Evolutionary conservation across 495 filamentous ascomycete species (phyloP), one percentile per base, ranked within the genome.

Genomic region (Aspergillus steynii): DNA sequence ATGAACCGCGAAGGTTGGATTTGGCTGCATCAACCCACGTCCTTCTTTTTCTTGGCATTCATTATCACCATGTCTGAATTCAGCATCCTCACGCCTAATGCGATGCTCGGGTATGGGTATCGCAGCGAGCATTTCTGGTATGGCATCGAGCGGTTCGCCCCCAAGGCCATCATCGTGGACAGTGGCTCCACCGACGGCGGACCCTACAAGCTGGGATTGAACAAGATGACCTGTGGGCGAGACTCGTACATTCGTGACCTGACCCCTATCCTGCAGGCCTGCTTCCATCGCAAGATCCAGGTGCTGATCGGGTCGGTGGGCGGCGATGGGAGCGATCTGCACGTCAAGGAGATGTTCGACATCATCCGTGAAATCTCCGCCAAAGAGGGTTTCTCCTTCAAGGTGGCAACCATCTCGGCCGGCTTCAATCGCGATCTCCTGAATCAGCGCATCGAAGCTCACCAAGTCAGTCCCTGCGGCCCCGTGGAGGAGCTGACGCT

Each of bases 91-190:
- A 83, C 81, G 3, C 79, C 80, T 0, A 71, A 78, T 58, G 79
- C 74, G 27, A 81, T 79, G 75, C 70, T 83, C 27, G 80, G 80
- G 15, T 82, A 83, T 65, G 77, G 80, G 4, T 77, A 76, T 50
- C 49, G 34, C 32, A 29, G 15, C 7, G 61, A 68, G n/a, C 71
- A 75, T 48, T 62, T 65, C 29, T 20, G 20, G 20, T 20, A 20
- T 20, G 20, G 20, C 20, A 20, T 20, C 20, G 20, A 20, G 20
- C 20, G 20, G 20, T 71, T 65, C n/a, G 61, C 63, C 2, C 73
- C 74, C 1, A 73, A 69, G 3, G 81, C 80, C 14, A 72, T 84
- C 42, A 81, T 84, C 20, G 60, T 81, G 8, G 81, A 84, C 61
- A 73, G 72, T 47, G 80, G 80, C 1, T 82, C 78, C 2, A 84